A percentile compares a stretch with the other conserved stretches of the same genome.
Conservation (phyloP, 306 rosid genomes). For the Gastrolobium bilobum region DNA sequence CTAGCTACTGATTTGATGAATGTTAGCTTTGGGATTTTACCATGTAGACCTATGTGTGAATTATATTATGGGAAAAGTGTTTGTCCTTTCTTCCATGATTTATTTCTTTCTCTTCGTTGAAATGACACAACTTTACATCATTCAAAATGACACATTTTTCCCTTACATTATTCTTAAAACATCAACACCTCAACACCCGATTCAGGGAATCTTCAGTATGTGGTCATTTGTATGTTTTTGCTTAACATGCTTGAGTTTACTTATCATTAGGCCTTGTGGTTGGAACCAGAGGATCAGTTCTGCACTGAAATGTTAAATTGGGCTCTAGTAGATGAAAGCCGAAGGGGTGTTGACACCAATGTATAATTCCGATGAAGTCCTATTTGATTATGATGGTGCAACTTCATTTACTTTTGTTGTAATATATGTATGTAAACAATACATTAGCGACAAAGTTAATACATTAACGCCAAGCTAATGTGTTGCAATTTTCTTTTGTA, state of each 20-base stretch:
- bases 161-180: constrained; percentile 2
- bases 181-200: neutral
- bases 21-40: constrained; percentile 2
- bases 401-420: neutral
- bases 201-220: neutral
- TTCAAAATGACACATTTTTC: too few relatives aligned
- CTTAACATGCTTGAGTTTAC: constrained; percentile 40
- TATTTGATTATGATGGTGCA: constrained; percentile 46
- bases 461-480: constrained; percentile 34
- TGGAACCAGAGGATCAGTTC: constrained; percentile 86
- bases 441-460: neutral
- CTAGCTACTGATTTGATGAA: constrained; percentile 16
- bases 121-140: too few relatives aligned
- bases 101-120: too few relatives aligned
- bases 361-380: constrained; percentile 50
- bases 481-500: constrained; percentile 1
- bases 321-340: constrained; percentile 83
- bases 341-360: constrained; percentile 55
- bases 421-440: constrained; percentile 45
- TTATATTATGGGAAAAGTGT: too few relatives aligned
- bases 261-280: constrained; percentile 80
- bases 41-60: neutral
- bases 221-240: constrained; percentile 25
- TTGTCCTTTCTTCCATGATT: too few relatives aligned
- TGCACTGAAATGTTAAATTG: constrained; percentile 90